Evolutionary conservation across 305 asterid species (phyloP).

Genomic region (Ruellia speciosa): DNA sequence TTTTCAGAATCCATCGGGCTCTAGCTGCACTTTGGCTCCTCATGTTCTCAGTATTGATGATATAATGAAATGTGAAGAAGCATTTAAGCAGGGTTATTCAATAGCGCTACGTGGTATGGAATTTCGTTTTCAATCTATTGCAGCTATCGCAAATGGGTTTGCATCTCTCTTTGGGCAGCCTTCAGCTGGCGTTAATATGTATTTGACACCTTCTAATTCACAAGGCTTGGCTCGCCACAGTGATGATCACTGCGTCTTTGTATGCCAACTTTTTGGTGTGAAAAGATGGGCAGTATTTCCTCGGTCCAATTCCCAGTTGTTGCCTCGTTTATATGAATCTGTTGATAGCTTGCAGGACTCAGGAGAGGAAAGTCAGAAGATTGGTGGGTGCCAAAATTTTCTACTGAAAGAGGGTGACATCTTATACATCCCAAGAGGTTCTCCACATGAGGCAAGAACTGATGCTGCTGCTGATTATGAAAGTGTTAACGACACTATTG

Average conservation of each 20-base stretch:
- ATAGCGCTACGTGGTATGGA: constrained; percentile 75
- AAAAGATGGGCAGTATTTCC: constrained; percentile 59
- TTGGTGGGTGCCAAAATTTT: constrained; percentile 34
- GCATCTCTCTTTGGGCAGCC: constrained; percentile 83
- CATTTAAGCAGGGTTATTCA: constrained; percentile 61
- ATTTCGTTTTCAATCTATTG: constrained; percentile 45
- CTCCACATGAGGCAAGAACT: constrained; percentile 65
- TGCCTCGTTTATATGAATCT: constrained; percentile 68
- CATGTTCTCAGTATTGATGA: constrained; percentile 37
- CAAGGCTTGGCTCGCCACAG: constrained; percentile 79
- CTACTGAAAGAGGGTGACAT: constrained; percentile 68
- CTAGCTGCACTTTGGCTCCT: constrained; percentile 23
- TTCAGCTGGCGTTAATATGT: constrained; percentile 73
- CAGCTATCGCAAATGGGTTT: constrained; percentile 50
- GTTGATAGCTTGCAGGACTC: constrained; percentile 19
- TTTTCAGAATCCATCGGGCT: constrained; percentile 30
- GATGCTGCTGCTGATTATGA: constrained; percentile 25
- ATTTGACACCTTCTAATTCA: constrained; percentile 63
- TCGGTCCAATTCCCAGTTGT: constrained; percentile 30
- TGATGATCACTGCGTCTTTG: constrained; percentile 82
- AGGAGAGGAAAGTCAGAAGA: constrained; percentile 21
- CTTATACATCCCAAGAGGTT: constrained; percentile 75
- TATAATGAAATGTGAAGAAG: constrained; percentile 47
- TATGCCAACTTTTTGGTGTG: constrained; percentile 65
- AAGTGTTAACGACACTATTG: constrained; percentile 20